These are phyloP conservation scores for Pelargonium australe DNA, from an alignment of 441 rosid genomes.

Conservation along the genomic window DNA sequence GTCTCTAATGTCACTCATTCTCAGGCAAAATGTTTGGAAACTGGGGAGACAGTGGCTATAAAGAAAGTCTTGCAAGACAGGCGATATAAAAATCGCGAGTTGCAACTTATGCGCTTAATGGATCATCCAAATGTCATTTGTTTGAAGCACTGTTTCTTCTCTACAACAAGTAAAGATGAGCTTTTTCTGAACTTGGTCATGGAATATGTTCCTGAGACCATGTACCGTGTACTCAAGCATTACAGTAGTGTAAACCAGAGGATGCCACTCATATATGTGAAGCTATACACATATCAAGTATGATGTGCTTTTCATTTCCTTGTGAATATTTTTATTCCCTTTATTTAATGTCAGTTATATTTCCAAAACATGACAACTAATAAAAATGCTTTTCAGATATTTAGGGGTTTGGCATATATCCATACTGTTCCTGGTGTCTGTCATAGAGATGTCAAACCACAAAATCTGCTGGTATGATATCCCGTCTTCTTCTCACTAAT, in stretches of 20 bases:
- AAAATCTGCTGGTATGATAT: constrained; percentile 76
- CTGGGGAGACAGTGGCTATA: constrained; percentile 91
- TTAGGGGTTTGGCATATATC: constrained; percentile 88
- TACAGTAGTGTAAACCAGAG: constrained; percentile 71
- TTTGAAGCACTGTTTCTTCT: constrained; percentile 95
- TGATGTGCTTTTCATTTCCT: constrained; percentile 2
- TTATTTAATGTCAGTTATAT: not conserved
- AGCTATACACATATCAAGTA: constrained; percentile 92
- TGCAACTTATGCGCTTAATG: constrained; percentile 90
- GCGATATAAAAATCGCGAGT: constrained; percentile 88
- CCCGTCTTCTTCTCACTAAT: not conserved
- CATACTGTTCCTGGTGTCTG: constrained; percentile 89
- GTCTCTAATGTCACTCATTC: constrained; percentile 14
- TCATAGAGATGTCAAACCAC: constrained; percentile 96
- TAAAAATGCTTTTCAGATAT: constrained; percentile 43
- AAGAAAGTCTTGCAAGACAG: constrained; percentile 92
- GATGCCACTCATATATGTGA: constrained; percentile 85
- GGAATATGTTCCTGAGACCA: constrained; percentile 95
- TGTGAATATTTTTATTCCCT: not conserved
- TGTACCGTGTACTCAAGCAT: constrained; percentile 80
- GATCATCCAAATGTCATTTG: constrained; percentile 91
- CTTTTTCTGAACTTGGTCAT: constrained; percentile 91
- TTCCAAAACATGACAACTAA: constrained; percentile 19
- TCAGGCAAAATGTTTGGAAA: constrained; percentile 91
- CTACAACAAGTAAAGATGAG: constrained; percentile 80